These are phyloP conservation scores for Pistacia vera DNA, from an alignment of 345 rosid species.

Conservation along the genomic window DNA sequence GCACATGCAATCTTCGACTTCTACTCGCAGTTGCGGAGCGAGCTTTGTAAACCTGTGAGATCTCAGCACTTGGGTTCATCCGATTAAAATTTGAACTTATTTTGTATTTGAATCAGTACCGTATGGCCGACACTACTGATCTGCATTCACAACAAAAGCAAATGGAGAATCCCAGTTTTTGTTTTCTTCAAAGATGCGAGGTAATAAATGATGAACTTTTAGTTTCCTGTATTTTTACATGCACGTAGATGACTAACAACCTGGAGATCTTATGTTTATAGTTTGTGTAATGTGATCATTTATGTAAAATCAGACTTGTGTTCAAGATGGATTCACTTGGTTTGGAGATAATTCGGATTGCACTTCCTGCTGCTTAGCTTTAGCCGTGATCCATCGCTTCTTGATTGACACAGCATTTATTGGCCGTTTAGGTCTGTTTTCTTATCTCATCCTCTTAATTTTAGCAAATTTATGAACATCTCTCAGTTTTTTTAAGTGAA, in stretches of 20 bases:
- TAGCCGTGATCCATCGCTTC: conserved; percentile 92
- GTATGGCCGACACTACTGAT: conserved; percentile 32
- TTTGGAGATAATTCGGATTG: conserved; percentile 71
- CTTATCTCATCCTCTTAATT: neutral
- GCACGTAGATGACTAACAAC: neutral
- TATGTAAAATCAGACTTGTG: conserved; percentile 46
- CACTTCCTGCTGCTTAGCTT: conserved; percentile 92
- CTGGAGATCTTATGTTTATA: too few relatives aligned
- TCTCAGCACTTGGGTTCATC: neutral
- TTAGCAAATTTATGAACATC: too few relatives aligned
- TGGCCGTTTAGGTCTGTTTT: conserved; percentile 61
- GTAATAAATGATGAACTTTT: conserved; percentile 21
- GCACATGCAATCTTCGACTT: neutral
- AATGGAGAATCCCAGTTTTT: conserved; percentile 50
- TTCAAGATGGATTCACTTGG: conserved; percentile 83
- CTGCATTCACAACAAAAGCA: conserved; percentile 18
- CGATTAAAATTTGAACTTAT: neutral
- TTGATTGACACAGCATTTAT: conserved; percentile 87
- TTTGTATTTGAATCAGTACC: neutral
- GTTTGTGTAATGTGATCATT: neutral
- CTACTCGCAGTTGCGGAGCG: too few relatives aligned
- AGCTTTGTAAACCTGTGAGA: too few relatives aligned
- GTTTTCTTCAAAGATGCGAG: conserved; percentile 80
- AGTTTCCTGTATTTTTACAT: too few relatives aligned
- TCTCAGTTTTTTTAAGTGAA: neutral